Percentiles rank a stretch among this genome's conserved stretches.
Conservation (phyloP, 2,329 filamentous ascomycete species). For the Microdochium bolleyi region DNA sequence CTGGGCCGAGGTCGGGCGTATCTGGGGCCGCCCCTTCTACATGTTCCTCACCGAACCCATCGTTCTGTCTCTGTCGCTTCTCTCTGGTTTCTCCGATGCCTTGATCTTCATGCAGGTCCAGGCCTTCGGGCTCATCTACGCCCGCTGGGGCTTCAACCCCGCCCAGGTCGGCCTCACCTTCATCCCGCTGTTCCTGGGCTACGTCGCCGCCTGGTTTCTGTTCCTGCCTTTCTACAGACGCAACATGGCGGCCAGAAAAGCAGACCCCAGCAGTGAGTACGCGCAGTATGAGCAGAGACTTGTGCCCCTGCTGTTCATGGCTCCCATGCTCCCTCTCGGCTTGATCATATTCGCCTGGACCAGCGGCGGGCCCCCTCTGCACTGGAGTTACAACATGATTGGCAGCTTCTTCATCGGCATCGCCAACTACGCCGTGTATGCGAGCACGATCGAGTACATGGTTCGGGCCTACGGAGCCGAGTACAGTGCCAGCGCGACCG, state of each 20-base stretch:
- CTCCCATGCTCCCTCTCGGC: constrained; percentile 55
- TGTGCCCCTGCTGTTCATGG: constrained; percentile 55
- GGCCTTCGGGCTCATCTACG: constrained; percentile 60
- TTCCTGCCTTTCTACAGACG: constrained; percentile 51
- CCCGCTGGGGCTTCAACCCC: constrained; percentile 56
- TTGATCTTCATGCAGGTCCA: constrained; percentile 75
- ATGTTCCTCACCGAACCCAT: constrained; percentile 73
- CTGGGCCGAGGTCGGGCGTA: constrained; percentile 43
- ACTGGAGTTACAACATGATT: constrained; percentile 62
- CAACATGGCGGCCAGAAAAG: constrained; percentile 41
- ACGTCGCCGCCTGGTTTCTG: constrained; percentile 51
- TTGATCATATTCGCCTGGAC: constrained; percentile 66
- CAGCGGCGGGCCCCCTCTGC: constrained; percentile 51
- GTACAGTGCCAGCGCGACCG: constrained; percentile 67
- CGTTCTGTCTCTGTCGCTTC: constrained; percentile 60
- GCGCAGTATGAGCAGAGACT: constrained; percentile 64
- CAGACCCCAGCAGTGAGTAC: constrained; percentile 41
- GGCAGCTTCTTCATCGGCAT: constrained; percentile 61
- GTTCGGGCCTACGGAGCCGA: constrained; percentile 60
- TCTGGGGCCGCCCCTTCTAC: constrained; percentile 58
- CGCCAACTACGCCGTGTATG: constrained; percentile 68
- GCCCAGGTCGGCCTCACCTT: constrained; percentile 53
- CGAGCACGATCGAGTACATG: constrained; percentile 74
- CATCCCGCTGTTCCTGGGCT: constrained; percentile 59
- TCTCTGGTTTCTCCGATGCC: constrained; percentile 66